Percentiles rank a stretch among this genome's conserved stretches.
These are phyloP conservation scores for Diatrype stigma DNA, from an alignment of 2,329 filamentous ascomycete species.

Conservation along the genomic window DNA sequence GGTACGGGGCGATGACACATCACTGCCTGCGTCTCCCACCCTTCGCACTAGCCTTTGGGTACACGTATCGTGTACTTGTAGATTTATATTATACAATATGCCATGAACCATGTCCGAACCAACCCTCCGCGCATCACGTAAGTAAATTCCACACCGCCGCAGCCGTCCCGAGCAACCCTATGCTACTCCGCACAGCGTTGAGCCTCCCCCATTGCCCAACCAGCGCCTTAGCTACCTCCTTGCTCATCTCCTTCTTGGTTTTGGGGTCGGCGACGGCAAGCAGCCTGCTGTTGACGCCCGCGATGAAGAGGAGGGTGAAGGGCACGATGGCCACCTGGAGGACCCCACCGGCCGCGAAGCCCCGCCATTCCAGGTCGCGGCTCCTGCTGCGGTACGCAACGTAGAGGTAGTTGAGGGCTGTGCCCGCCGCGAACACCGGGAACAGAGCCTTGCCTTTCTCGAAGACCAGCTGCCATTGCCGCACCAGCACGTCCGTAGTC, in stretches of 20 bases:
- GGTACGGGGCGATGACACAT: too few relatives aligned
- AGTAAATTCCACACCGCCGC: conserved; percentile 25
- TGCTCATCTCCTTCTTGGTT: conserved; percentile 17
- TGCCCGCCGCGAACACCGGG: conserved; percentile 8
- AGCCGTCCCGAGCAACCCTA: conserved; percentile 25
- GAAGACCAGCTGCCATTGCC: conserved; percentile 19
- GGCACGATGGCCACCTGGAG: background rate
- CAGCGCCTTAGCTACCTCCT: conserved; percentile 19
- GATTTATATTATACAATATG: too few relatives aligned
- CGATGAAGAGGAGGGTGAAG: conserved; percentile 19
- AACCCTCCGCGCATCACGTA: too few relatives aligned
- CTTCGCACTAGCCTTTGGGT: too few relatives aligned
- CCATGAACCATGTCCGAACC: too few relatives aligned
- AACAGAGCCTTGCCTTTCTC: conserved; percentile 13
- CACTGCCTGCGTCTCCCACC: too few relatives aligned
- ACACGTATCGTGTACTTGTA: too few relatives aligned
- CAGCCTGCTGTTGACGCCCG: conserved; percentile 13
- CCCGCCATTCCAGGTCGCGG: conserved; percentile 18
- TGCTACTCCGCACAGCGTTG: conserved; percentile 19
- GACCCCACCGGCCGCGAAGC: conserved; percentile 16
- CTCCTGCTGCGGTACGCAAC: conserved; percentile 14
- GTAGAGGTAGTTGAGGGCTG: conserved; percentile 14
- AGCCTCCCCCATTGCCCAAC: conserved; percentile 23
- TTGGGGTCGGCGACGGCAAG: conserved; percentile 9
- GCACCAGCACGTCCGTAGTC: conserved; percentile 12